Evolutionary conservation across 768 basidiomycete genomes (phyloP), one percentile per base, ranked within the genome.

Genomic region (Hygrocybe coccinea): DNA sequence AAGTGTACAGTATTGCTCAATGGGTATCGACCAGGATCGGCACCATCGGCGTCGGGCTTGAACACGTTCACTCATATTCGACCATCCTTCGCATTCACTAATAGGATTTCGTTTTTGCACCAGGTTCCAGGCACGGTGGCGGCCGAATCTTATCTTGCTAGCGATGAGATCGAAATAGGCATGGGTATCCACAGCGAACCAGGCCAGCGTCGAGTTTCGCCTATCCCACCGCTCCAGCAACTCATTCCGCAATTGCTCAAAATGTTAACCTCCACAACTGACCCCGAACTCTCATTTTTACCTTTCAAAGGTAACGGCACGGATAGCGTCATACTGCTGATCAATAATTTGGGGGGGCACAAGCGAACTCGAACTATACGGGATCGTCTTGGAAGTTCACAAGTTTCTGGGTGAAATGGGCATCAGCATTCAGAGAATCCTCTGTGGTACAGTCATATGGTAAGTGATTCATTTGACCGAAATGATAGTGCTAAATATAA

Each of bases 121-220:
- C 55, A 90, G 87, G 85, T 92, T 39, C 91, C 90, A 8, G 87
- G 92, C 33, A 92, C 90, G 5, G 83, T 83, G 0, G 65, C 79
- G 1, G 65, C 76, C 2, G 69, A 81, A 35, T 78, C 81, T 11
- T 77, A 82, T 64, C 75, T 93, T 21, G 75, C 74, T 3, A 63
- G 69, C 11, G 71, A 79, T 19, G 89, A 92, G 67, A 82, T 93
- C 52, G 93, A 95, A 71, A 86, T 95, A 56, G 93, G 93, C 15
- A 83, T 91, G 76, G 89, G 93, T 11, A 89, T 95, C 55, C 93
- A 95, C 72, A 95, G 95, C 63, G 93, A 95, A 71, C 82, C 84
- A 46, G 93, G 89, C 7, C 78, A 84, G 59, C 73, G 75, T 39
- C 84, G 84, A 25, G 60, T 87, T 35, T 84, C 85, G 0, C 89